Conservation (phyloP, 1,139 yeast genomes). For the Debaryomycetaceae sp. region DNA sequence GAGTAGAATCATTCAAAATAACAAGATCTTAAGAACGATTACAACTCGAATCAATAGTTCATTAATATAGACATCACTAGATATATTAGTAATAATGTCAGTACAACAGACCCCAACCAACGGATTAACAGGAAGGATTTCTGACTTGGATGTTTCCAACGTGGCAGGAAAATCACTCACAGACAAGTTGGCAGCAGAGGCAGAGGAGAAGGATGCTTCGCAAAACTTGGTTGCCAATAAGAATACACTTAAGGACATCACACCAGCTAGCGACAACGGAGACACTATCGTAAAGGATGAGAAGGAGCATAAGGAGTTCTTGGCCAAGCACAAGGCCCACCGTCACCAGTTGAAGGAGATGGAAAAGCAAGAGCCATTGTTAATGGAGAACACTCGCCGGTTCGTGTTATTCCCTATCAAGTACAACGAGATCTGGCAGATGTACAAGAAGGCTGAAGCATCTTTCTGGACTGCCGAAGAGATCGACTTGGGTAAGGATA, state of each 20-base stretch:
- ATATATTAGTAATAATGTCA: constrained; percentile 25
- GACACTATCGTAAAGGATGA: constrained; percentile 9
- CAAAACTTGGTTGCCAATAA: constrained; percentile 20
- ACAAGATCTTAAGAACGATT: background rate
- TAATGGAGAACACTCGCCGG: constrained; percentile 81
- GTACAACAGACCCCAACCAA: constrained; percentile 48
- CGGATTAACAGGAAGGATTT: constrained; percentile 49
- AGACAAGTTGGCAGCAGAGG: constrained; percentile 46
- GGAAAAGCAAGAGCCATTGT: constrained; percentile 88
- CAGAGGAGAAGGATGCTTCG: constrained; percentile 38
- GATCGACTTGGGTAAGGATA: constrained; percentile 90
- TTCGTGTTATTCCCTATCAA: constrained; percentile 96
- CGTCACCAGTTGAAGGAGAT: constrained; percentile 68
- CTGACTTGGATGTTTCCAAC: constrained; percentile 36
- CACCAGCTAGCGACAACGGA: constrained; percentile 11
- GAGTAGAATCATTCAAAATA: background rate
- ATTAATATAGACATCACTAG: background rate
- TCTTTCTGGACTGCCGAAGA: constrained; percentile 99
- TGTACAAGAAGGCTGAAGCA: constrained; percentile 98
- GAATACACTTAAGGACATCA: constrained; percentile 8
- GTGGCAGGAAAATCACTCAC: constrained; percentile 38
- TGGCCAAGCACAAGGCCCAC: constrained; percentile 59
- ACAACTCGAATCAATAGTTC: background rate
- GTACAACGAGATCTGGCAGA: constrained; percentile 98
- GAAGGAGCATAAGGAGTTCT: constrained; percentile 49